Percentiles rank a stretch among this genome's conserved stretches.
phyloP scores from a whole-genome alignment of 257 asterid species.

The Echites panduratus region DNA sequence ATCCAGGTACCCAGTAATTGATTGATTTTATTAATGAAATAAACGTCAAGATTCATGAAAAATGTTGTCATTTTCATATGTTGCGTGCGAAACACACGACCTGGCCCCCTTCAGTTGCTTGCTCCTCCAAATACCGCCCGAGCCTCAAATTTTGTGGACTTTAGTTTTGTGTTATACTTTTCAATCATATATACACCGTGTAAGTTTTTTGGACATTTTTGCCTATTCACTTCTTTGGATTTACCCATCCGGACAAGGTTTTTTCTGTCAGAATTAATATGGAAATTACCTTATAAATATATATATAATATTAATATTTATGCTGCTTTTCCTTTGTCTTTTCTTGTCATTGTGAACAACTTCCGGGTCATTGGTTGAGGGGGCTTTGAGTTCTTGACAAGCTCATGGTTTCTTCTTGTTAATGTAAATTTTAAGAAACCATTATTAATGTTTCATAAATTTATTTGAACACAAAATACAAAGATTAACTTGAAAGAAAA shows the following conservation, averaged over 20 bases:
- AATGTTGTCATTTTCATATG: conserved; percentile 35
- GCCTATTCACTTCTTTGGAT: neutral
- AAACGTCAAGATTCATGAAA: too few relatives aligned
- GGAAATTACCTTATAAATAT: too few relatives aligned
- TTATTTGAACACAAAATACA: too few relatives aligned
- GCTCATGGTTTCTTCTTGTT: too few relatives aligned
- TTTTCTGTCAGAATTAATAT: neutral
- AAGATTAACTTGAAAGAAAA: too few relatives aligned
- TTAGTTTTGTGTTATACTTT: neutral
- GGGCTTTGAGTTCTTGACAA: neutral
- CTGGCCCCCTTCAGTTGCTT: neutral
- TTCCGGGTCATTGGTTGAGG: neutral
- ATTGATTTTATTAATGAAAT: too few relatives aligned
- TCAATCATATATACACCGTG: neutral
- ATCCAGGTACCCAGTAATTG: conserved; percentile 79
- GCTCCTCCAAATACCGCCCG: too few relatives aligned
- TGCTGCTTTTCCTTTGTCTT: neutral
- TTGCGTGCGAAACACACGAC: conserved; percentile 43
- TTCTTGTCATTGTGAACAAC: neutral
- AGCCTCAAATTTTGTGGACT: conserved; percentile 29
- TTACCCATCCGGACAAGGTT: conserved; percentile 8
- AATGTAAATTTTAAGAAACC: too few relatives aligned
- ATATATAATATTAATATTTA: too few relatives aligned
- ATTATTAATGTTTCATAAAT: too few relatives aligned
- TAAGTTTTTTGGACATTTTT: conserved; percentile 13